Percentiles rank a stretch among this genome's conserved stretches.
Conservation (phyloP, 73 alveolate genomes). For the Tetrahymena thermophila region DNA sequence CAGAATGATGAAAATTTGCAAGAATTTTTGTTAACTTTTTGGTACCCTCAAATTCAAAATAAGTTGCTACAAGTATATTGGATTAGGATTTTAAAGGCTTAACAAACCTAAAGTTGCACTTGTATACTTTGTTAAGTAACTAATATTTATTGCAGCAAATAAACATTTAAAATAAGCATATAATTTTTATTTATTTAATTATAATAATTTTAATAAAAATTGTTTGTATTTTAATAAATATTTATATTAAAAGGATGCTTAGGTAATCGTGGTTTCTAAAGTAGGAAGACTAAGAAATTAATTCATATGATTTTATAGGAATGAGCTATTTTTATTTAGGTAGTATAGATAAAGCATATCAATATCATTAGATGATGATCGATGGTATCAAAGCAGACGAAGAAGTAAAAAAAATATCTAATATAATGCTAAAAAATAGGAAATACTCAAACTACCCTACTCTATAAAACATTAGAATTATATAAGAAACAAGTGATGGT, state of each 20-base stretch:
- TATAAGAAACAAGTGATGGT: neutral
- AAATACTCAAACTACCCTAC: neutral
- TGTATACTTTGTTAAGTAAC: neutral
- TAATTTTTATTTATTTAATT: too few relatives aligned
- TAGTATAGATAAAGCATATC: neutral
- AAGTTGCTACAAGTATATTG: neutral
- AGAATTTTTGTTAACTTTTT: neutral
- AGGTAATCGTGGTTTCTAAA: neutral
- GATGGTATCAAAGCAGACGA: neutral
- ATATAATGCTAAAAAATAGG: neutral
- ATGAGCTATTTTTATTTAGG: neutral
- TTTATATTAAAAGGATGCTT: neutral
- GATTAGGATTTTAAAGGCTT: neutral
- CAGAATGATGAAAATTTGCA: neutral
- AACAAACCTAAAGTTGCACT: neutral
- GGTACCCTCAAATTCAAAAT: neutral
- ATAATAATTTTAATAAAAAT: too few relatives aligned
- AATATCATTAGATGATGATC: neutral
- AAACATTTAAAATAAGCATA: too few relatives aligned
- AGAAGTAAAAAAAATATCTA: neutral
- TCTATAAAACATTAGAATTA: neutral
- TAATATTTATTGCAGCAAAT: neutral
- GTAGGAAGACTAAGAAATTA: neutral
- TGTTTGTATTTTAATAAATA: too few relatives aligned
- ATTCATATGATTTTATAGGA: neutral